Base-by-base conservation (phyloP, 2,329 filamentous ascomycete species). In the Pseudogymnoascus sp. region DNA sequence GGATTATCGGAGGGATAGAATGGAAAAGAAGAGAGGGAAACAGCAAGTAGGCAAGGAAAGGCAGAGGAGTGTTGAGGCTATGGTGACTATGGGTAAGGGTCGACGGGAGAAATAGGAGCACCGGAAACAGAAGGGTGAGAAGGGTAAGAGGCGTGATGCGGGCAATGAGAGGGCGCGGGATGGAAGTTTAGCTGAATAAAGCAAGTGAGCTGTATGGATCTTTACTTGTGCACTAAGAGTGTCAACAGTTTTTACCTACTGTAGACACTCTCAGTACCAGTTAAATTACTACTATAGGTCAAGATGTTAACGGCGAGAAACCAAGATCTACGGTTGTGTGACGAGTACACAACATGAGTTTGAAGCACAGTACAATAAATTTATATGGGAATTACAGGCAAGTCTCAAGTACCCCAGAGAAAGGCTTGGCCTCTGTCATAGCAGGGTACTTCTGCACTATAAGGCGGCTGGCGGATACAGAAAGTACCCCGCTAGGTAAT, bases 161-260 rank as follows among this genome's bases (percentile, higher is more conserved):
- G 44, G 44, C 13, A 51, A 55, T 4, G 21, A 33, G 29, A 51
- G 44, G 48, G 48, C 48, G 48, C 12, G 48, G 48, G 48, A 35
- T 55, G 48, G 48, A 55, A n/a, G 48, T 55, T 35, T 55, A 15
- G 48, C 48, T 55, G 48, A 55, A 55, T 55, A 55, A 55, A 55
- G 48, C 48, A 17, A 55, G 29, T 55, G 48, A 12, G 48, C 48
- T 55, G 48, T 55, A 55, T 55, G 48, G 48, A 51, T 51, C n/a
- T 15, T 31, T 12, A 5, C 3, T 17, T 17, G 27, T 33, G n/a
- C 13, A 27, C 48, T 38, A 27, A 21, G 17, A 51, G 29, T 10
- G 10, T 12, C 42, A 27, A 21, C 17, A 51, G 29, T 10, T 8
- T 12, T 27, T 9, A 29, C 25, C 25, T 15, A 31, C 42, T 5